Conservation (phyloP, 805 yeast species). For the Candida sakaeoensis region DNA sequence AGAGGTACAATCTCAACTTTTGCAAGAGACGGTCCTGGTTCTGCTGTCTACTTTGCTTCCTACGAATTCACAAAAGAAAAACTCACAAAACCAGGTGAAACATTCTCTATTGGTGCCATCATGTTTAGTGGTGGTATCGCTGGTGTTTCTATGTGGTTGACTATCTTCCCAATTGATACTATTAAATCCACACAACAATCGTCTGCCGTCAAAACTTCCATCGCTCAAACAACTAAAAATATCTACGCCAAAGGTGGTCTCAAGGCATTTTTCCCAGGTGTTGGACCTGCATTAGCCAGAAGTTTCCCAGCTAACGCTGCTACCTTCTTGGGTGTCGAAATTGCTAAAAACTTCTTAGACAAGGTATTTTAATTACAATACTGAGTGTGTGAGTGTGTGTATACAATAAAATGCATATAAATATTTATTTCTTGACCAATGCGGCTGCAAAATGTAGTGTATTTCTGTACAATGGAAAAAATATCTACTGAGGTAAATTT, state of each 20-base stretch:
- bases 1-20: slow-evolving; percentile 90
- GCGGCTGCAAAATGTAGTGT: not conserved
- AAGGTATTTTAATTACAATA: slow-evolving; percentile 24
- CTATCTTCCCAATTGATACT: slow-evolving; percentile 94
- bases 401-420: not conserved
- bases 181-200: slow-evolving; percentile 82
- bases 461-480: not conserved
- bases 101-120: slow-evolving; percentile 68
- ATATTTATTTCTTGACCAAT: not conserved
- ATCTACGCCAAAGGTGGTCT: slow-evolving; percentile 77
- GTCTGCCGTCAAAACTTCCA: slow-evolving; percentile 49
- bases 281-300: slow-evolving; percentile 91
- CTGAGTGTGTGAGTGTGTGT: not conserved
- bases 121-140: slow-evolving; percentile 93
- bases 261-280: slow-evolving; percentile 94
- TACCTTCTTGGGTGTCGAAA: slow-evolving; percentile 91
- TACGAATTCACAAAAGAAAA: slow-evolving; percentile 75
- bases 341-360: slow-evolving; percentile 51
- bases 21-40: slow-evolving; percentile 97
- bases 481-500: not conserved
- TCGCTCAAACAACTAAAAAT: slow-evolving; percentile 60
- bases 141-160: slow-evolving; percentile 96
- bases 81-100: slow-evolving; percentile 48
- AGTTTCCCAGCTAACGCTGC: slow-evolving; percentile 99
- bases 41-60: slow-evolving; percentile 92